Evolutionary conservation across 768 basidiomycete genomes (phyloP), one percentile per base, ranked within the genome.

Genomic region (Mrakia frigida): DNA sequence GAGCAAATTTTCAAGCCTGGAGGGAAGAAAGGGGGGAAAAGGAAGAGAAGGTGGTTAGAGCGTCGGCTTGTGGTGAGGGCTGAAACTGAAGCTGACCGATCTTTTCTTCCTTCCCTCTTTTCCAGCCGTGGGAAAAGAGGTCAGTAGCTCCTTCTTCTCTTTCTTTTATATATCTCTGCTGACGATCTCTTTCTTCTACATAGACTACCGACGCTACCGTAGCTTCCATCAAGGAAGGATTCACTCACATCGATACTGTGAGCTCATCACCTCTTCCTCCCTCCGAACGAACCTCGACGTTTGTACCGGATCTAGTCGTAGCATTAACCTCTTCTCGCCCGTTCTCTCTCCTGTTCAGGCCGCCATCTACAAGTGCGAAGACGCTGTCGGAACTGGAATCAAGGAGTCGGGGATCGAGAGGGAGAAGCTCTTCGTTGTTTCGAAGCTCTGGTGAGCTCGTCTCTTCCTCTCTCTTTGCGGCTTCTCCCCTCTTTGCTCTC

Each of bases 341-440:
- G n/a, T n/a, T 6, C 16, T 13, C 43, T 43, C 43, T 6, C 16
- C 11, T 43, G 11, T 43, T 43, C 43, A 50, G 46, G 46, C 73
- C 13, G 39, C 37, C 35, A 37, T 74, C 59, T 74, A 74, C 53
- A 59, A 53, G 50, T 59, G 53, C 33, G 77, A 79, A 37, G 74
- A 77, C n/a, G 74, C 80, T 53, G 81, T 81, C 35, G 79, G 79
- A 3, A 41, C 76, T 25, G 81, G 81, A 10, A 78, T 81, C 78
- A 79, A 79, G 59, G 73, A 79, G 39, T 68, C 69, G 33, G 79
- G 79, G 2, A 72, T 81, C 43, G 70, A 74, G 23, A 74, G 81
- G 23, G 59, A 78, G n/a, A 80, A 81, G 33, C 60, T 81, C 31
- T 78, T 80, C 65, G 46, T 81, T 28, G 78, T 78, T 18, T 77